These are phyloP conservation scores for Beauveria sp. DNA, from an alignment of 2,329 filamentous ascomycete species.

Conservation along the genomic window DNA sequence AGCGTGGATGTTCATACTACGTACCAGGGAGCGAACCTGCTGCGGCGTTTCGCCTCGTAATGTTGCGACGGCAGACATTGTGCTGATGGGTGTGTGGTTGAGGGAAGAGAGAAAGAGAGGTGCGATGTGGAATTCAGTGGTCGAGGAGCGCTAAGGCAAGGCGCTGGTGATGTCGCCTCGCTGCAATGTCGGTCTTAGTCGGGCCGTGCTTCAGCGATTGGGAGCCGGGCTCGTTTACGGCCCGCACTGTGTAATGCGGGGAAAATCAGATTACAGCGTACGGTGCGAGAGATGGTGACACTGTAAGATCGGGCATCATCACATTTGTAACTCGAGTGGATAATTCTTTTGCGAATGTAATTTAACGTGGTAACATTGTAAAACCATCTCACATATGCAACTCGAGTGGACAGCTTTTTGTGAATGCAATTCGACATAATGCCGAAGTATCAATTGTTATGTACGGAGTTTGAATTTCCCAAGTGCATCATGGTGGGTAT, in stretches of 20 bases:
- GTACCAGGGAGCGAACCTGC: constrained; percentile 50
- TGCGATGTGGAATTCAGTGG: neutral
- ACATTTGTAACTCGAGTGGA: neutral
- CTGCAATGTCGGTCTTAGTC: constrained; percentile 12
- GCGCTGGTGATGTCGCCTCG: constrained; percentile 6
- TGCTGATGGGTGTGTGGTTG: constrained; percentile 3
- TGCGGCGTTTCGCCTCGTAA: constrained; percentile 48
- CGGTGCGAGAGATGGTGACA: neutral
- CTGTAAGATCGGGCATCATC: neutral
- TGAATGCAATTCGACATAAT: neutral
- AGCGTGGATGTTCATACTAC: constrained; percentile 18
- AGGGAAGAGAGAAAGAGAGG: constrained; percentile 1
- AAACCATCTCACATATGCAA: neutral
- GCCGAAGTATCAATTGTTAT: neutral
- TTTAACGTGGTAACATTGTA: neutral
- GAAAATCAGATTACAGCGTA: neutral
- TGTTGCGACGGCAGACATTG: constrained; percentile 31
- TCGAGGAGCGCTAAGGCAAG: constrained; percentile 9
- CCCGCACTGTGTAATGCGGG: constrained; percentile 4
- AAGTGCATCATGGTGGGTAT: neutral
- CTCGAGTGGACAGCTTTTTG: neutral
- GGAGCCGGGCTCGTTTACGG: neutral
- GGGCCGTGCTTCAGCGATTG: constrained; percentile 1
- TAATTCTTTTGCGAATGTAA: neutral
- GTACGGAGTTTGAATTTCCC: neutral